phyloP scores from a whole-genome alignment of 306 rosid species.

The apple (Malus domestica) region DNA sequence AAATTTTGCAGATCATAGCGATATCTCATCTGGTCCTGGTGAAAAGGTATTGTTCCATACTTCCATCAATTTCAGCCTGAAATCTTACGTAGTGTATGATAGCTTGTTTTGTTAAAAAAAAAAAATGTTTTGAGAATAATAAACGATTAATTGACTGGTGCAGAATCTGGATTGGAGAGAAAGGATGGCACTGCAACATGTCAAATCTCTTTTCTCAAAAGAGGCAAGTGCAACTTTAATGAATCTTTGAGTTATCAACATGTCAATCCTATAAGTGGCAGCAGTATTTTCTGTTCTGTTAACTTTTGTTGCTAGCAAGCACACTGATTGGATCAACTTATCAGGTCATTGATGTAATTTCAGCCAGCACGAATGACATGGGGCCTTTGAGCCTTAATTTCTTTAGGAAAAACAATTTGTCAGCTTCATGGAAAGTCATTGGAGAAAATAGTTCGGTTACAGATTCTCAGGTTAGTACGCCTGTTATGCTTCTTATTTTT shows the following conservation, averaged over 20 bases:
- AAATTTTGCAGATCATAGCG: constrained; percentile 50
- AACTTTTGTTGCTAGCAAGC: constrained; percentile 8
- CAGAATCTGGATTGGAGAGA: constrained; percentile 69
- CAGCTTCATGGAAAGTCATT: constrained; percentile 68
- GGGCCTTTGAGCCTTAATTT: constrained; percentile 80
- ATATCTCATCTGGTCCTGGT: constrained; percentile 32
- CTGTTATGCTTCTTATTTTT: constrained; percentile 18
- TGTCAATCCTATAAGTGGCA: constrained; percentile 16
- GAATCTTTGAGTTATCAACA: constrained; percentile 2
- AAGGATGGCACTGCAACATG: constrained; percentile 51
- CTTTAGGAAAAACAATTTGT: constrained; percentile 64
- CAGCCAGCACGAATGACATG: constrained; percentile 63
- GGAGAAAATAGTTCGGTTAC: constrained; percentile 37
- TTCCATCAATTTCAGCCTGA: neutral
- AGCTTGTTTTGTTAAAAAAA: neutral
- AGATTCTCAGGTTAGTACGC: constrained; percentile 53
- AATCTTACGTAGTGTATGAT: constrained; percentile 10
- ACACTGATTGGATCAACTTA: constrained; percentile 25
- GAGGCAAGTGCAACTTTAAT: constrained; percentile 54
- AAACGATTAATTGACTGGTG: constrained; percentile 8
- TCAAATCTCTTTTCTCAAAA: constrained; percentile 62
- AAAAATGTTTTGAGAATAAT: neutral
- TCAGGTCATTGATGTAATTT: constrained; percentile 79
- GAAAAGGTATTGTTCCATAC: constrained; percentile 40
- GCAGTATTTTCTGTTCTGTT: neutral